Evolutionary conservation across 2,329 filamentous ascomycete genomes (phyloP).

Genomic region (Ceratocystis variospora): DNA sequence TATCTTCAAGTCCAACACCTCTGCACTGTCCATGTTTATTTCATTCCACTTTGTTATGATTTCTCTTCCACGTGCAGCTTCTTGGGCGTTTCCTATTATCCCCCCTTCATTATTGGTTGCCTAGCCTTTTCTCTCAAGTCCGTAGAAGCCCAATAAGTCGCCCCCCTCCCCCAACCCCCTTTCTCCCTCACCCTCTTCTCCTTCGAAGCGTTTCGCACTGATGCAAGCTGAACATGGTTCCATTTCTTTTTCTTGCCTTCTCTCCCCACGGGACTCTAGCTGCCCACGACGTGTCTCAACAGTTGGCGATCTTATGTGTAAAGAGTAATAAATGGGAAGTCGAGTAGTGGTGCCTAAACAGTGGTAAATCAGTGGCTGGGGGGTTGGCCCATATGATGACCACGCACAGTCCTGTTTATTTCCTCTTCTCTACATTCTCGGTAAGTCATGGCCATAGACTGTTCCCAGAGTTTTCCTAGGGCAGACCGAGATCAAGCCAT

Average conservation of each 20-base stretch:
- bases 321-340: neutral
- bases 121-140: neutral
- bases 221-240: conserved; percentile 8
- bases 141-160: neutral
- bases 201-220: conserved; percentile 4
- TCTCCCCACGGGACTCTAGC: neutral
- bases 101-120: neutral
- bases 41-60: neutral
- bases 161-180: neutral
- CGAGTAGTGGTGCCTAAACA: neutral
- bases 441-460: too few relatives aligned
- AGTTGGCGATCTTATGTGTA: neutral
- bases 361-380: neutral
- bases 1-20: neutral
- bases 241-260: conserved; percentile 1
- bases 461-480: neutral
- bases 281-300: conserved; percentile 3
- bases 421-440: neutral
- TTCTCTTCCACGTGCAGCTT: neutral
- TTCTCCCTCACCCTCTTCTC: neutral
- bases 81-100: neutral
- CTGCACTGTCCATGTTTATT: neutral
- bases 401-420: neutral
- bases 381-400: neutral
- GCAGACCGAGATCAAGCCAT: neutral